These are phyloP conservation scores for Teunomyces tritomae DNA, from an alignment of 805 yeast genomes.

Conservation along the genomic window DNA sequence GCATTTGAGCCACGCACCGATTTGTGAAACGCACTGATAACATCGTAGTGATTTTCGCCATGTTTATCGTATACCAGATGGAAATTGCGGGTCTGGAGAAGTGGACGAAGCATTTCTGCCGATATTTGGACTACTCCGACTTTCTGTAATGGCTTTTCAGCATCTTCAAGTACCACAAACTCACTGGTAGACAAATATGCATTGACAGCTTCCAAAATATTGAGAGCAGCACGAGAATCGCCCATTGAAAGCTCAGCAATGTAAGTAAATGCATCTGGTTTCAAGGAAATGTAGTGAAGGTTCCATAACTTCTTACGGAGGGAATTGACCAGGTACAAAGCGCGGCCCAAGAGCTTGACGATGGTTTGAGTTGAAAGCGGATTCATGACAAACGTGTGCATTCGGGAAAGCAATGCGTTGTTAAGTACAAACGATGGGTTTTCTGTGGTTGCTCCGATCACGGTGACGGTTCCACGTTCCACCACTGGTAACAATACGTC, in stretches of 20 bases:
- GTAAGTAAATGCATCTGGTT: slow-evolving; percentile 59
- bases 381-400: slow-evolving; percentile 46
- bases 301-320: slow-evolving; percentile 53
- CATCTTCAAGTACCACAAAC: slow-evolving; percentile 17
- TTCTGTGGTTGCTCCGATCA: slow-evolving; percentile 56
- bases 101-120: slow-evolving; percentile 38
- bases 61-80: slow-evolving; percentile 71
- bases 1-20: slow-evolving; percentile 86
- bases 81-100: slow-evolving; percentile 42
- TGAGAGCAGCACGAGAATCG: slow-evolving; percentile 82
- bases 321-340: slow-evolving; percentile 50
- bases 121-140: slow-evolving; percentile 40
- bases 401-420: slow-evolving; percentile 41
- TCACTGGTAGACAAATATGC: slow-evolving; percentile 45
- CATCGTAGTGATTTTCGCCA: slow-evolving; percentile 93
- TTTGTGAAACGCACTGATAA: slow-evolving; percentile 94
- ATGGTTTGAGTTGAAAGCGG: slow-evolving; percentile 31
- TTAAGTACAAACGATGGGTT: slow-evolving; percentile 52
- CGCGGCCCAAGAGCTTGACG: slow-evolving; percentile 34
- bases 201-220: slow-evolving; percentile 71
- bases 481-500: slow-evolving; percentile 42
- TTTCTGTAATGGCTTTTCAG: slow-evolving; percentile 13
- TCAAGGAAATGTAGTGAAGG: slow-evolving; percentile 50
- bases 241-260: slow-evolving; percentile 78
- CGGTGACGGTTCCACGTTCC: slow-evolving; percentile 38